A percentile compares a stretch with the other conserved stretches of the same genome.
phyloP scores from a whole-genome alignment of 2,329 filamentous ascomycete genomes.

The Nigrospora sphaerica region DNA sequence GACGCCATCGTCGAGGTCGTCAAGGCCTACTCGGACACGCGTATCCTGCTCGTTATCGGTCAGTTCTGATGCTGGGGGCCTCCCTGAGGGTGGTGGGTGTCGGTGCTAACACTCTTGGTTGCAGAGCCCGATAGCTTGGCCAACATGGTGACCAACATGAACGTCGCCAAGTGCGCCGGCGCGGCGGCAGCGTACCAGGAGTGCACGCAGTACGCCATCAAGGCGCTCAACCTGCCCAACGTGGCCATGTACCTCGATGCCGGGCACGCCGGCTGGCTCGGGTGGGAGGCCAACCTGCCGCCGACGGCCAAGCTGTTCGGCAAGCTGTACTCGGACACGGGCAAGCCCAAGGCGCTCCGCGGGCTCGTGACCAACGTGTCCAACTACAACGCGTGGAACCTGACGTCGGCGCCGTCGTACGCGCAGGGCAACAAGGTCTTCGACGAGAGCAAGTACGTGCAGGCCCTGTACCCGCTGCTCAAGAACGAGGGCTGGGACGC shows the following conservation, averaged over 20 bases:
- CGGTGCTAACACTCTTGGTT: conserved; percentile 13
- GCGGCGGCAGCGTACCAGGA: conserved; percentile 42
- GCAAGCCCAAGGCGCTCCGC: conserved; percentile 40
- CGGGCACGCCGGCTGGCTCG: conserved; percentile 52
- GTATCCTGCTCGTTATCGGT: conserved; percentile 37
- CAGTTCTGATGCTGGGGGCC: conserved; percentile 12
- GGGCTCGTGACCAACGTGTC: conserved; percentile 52
- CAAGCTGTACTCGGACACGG: conserved; percentile 40
- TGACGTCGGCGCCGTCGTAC: conserved; percentile 32
- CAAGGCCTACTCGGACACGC: conserved; percentile 34
- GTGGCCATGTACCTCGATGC: conserved; percentile 53
- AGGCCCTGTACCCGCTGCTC: conserved; percentile 59
- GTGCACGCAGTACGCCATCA: conserved; percentile 43
- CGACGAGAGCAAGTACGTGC: conserved; percentile 49
- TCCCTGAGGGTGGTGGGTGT: conserved; percentile 1
- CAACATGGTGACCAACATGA: conserved; percentile 50
- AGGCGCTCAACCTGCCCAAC: conserved; percentile 45
- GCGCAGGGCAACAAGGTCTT: conserved; percentile 37
- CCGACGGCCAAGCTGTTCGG: conserved; percentile 40
- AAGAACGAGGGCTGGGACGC: conserved; percentile 35
- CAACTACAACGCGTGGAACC: conserved; percentile 47
- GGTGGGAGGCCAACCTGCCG: conserved; percentile 46
- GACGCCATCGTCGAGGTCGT: conserved; percentile 35
- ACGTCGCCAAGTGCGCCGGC: conserved; percentile 39
- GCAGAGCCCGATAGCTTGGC: conserved; percentile 51